Base-by-base conservation (phyloP, 2,329 filamentous ascomycete genomes). In the Phaeosphaeria sp. region DNA sequence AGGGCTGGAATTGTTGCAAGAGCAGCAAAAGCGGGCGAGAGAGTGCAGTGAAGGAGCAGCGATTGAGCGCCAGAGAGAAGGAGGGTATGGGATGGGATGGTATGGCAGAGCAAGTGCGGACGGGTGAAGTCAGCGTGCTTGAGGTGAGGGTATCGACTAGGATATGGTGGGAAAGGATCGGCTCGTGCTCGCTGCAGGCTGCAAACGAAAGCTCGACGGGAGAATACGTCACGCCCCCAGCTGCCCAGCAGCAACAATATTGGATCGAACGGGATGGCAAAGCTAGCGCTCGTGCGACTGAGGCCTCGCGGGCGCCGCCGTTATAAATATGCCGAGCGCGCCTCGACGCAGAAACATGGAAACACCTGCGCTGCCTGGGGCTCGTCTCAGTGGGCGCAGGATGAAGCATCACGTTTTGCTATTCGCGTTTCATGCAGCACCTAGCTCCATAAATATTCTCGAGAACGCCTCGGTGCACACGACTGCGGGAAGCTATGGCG, bases 41-140 rank as follows among this genome's bases (percentile, higher is more conserved):
- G 74, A 74, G 70, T 67, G 74, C 67, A 67, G 61, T 64, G 72
- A 75, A 76, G 69, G 74, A 69, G 70, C 71, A 75, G 75, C 72
- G 72, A 73, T 72, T 53, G 70, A 61, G 63, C 55, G 63, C n/a
- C 67, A 64, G 65, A 55, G 65, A 64, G 59, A 59, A 63, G 55
- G 64, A 64, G 56, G 60, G 62, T 60, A 55, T 56, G n/a, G n/a
- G 11, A 13, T 6, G 30, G 30, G 30, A 36, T 36, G 49, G 56
- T 45, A 57, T 60, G 63, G 53, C 57, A 45, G 56, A 51, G 39
- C 55, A 55, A 51, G 49, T 57, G 56, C 53, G 55, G 52, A 57
- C 62, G 62, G 62, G 60, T 63, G 59, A 57, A 54, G 59, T 60
- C 58, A 60, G 61, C 54, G 57, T 59, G 60, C 54, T 60, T 49